phyloP scores from a whole-genome alignment of 768 basidiomycete species.

The Candolleomyces efflorescens region DNA sequence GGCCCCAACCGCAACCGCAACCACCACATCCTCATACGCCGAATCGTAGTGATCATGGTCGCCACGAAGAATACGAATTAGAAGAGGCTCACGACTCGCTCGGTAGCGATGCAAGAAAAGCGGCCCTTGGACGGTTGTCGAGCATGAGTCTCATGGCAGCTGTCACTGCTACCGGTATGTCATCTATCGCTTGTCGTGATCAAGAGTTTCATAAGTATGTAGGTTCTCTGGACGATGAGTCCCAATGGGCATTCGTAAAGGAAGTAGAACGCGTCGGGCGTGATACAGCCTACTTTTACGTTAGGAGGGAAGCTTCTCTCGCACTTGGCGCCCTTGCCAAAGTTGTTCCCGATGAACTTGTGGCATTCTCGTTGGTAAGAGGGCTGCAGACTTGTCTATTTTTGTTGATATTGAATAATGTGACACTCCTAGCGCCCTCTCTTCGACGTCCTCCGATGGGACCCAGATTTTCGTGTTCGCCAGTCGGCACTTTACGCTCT shows the following conservation, averaged over 20 bases:
- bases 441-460: constrained; percentile 65
- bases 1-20: neutral
- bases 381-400: neutral
- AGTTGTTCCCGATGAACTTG: constrained; percentile 72
- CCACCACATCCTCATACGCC: neutral
- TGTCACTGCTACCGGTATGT: constrained; percentile 72
- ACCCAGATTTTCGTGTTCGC: constrained; percentile 77
- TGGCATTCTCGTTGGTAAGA: constrained; percentile 59
- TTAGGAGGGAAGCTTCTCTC: constrained; percentile 81
- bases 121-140: constrained; percentile 78
- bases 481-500: constrained; percentile 85
- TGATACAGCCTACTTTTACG: constrained; percentile 65
- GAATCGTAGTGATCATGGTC: neutral
- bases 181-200: neutral
- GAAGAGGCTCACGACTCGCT: constrained; percentile 10
- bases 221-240: constrained; percentile 51
- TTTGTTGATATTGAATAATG: neutral
- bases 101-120: constrained; percentile 52
- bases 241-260: constrained; percentile 60
- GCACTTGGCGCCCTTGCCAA: constrained; percentile 88
- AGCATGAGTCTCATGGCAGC: constrained; percentile 94
- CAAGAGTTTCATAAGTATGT: neutral
- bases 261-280: constrained; percentile 67
- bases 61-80: constrained; percentile 1
- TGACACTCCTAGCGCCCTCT: constrained; percentile 60